Evolutionary conservation across 1,139 yeast genomes (phyloP), one percentile per base, ranked within the genome.

Genomic region (Diutina ranongensis): DNA sequence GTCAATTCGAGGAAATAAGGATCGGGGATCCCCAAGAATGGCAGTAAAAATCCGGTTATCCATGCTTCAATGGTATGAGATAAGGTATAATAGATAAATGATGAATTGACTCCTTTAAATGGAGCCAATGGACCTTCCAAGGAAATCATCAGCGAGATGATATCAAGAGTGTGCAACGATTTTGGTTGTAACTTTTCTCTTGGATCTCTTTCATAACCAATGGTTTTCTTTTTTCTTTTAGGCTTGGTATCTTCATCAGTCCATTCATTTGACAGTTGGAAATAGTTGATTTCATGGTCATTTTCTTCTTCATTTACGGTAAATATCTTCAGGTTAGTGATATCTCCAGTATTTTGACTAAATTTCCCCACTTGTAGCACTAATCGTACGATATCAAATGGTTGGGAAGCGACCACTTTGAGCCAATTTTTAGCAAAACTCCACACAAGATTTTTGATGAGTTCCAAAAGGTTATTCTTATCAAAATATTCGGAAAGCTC

Each of bases 11-110:
- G 79, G 59, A 86, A 83, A 52, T 82, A 80, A 1, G 97, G 96
- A 58, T 88, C 97, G 0, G 96, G 95, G n/a, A 87, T 77, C 15
- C 86, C 84, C 48, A 86, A 64, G 46, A 85, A 68, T 2, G 95
- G 92, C 5, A 95, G 80, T 15, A 87, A 61, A 54, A 89, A 78
- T 5, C 96, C 96, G 0, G 94, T 82, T 41, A 87, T 71, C 97
- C 97, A 89, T 1, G 96, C 88, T 57, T 86, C 94, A 45, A 88
- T 67, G 1, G 95, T 84, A 48, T 80, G 78, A 1, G 83, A 76
- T 40, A 88, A 67, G 0, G 95, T 83, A 49, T 76, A 83, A 57
- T 83, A 74, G 32, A 92, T 70, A 57, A 88, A 89, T 1, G 95
- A 73, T 1, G 96, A 86, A 59, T 92, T 88, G 41, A 86, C 72